Conservation (phyloP, 1,284 basidiomycete genomes). For the Boletus semigastroideus region DNA sequence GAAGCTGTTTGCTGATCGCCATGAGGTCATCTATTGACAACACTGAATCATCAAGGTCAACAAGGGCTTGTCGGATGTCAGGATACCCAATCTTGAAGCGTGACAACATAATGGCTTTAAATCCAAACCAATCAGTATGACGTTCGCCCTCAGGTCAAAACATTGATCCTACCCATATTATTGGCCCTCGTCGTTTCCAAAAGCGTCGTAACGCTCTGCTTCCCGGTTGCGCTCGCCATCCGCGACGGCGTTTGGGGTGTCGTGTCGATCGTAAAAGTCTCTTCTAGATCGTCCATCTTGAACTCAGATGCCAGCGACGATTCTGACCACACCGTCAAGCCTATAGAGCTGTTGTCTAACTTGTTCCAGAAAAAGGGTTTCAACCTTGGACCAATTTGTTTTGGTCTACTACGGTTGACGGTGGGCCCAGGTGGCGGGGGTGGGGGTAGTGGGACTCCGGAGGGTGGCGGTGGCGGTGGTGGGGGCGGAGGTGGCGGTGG, state of each 20-base stretch:
- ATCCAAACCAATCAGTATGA: slow-evolving; percentile 11
- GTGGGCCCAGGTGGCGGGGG: slow-evolving; percentile 25
- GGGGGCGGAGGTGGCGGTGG: slow-evolving; percentile 27
- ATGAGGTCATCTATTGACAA: slow-evolving; percentile 73
- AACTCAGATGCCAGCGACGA: slow-evolving; percentile 44
- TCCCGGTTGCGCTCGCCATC: slow-evolving; percentile 46
- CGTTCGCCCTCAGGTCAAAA: not conserved
- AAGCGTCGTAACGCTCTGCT: slow-evolving; percentile 64
- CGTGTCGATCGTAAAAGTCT: slow-evolving; percentile 69
- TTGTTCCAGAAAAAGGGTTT: slow-evolving; percentile 94
- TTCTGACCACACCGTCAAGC: slow-evolving; percentile 73
- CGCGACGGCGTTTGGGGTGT: slow-evolving; percentile 44
- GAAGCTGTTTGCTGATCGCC: slow-evolving; percentile 70
- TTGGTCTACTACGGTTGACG: slow-evolving; percentile 33
- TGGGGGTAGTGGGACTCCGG: slow-evolving; percentile 26
- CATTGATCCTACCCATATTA: slow-evolving; percentile 61
- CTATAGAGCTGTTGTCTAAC: slow-evolving; percentile 44
- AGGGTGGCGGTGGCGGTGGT: slow-evolving; percentile 33
- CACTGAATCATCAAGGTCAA: slow-evolving; percentile 67
- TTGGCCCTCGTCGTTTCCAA: slow-evolving; percentile 83
- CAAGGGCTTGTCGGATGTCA: slow-evolving; percentile 65
- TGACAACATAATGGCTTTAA: slow-evolving; percentile 76
- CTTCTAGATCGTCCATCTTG: slow-evolving; percentile 70
- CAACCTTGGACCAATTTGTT: slow-evolving; percentile 48
- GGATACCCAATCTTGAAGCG: slow-evolving; percentile 65